phyloP scores from a whole-genome alignment of 352 stramenopile genomes.

The Globisporangium okanoganense region DNA sequence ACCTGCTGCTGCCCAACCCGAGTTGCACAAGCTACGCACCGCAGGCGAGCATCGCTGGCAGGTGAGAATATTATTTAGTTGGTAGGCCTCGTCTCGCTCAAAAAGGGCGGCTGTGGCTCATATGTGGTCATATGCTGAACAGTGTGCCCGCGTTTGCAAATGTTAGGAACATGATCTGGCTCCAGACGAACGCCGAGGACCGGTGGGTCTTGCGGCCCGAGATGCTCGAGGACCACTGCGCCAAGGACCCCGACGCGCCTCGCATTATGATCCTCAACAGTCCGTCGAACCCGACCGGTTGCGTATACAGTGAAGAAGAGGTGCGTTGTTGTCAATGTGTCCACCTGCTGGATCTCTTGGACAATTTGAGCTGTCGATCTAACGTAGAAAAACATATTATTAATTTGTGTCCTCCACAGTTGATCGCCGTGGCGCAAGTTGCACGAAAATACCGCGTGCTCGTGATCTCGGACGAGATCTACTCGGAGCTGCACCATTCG shows the following conservation, averaged over 20 bases:
- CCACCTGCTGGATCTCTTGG: background rate
- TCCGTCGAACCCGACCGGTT: conserved; percentile 82
- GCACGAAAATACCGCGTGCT: conserved; percentile 84
- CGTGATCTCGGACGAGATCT: conserved; percentile 89
- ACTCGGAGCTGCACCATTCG: conserved; percentile 79
- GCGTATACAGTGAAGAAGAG: conserved; percentile 75
- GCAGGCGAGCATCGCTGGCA: conserved; percentile 80
- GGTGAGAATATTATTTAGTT: conserved; percentile 27
- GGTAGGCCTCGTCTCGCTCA: background rate
- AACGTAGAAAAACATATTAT: background rate
- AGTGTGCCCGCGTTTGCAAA: conserved; percentile 5
- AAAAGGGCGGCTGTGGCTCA: background rate
- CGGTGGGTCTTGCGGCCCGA: conserved; percentile 78
- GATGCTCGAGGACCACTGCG: conserved; percentile 76
- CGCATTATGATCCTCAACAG: conserved; percentile 86
- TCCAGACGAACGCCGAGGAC: conserved; percentile 73
- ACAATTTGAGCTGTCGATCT: background rate
- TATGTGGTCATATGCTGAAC: conserved; percentile 6
- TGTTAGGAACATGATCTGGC: conserved; percentile 86
- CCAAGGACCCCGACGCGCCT: conserved; percentile 75
- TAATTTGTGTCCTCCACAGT: conserved; percentile 7
- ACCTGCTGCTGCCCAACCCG: conserved; percentile 78
- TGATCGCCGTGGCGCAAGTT: conserved; percentile 57
- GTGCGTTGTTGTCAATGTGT: conserved; percentile 20
- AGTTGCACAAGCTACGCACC: conserved; percentile 86